These are phyloP conservation scores for Ustilago bromivora DNA, from an alignment of 1,284 basidiomycete genomes.

Conservation along the genomic window DNA sequence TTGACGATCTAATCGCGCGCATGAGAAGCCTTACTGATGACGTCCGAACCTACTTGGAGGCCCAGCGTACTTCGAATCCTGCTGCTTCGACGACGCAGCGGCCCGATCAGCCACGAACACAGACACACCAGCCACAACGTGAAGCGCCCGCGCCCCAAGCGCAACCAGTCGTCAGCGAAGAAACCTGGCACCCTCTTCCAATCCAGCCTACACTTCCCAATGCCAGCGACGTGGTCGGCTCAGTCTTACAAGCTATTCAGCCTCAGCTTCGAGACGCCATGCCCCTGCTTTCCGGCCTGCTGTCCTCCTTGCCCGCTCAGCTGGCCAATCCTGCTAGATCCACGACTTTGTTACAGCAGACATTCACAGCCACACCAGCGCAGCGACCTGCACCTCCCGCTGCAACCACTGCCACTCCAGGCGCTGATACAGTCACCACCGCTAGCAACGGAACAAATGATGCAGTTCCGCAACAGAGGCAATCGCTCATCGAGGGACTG, in stretches of 20 bases:
- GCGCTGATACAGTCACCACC: background rate
- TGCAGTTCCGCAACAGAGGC: constrained; percentile 5
- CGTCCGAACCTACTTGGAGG: too few relatives aligned
- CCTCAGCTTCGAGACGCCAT: constrained; percentile 15
- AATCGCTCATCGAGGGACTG: constrained; percentile 33
- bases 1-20: too few relatives aligned
- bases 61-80: too few relatives aligned
- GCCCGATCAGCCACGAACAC: too few relatives aligned
- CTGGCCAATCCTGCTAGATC: background rate
- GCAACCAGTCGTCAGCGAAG: too few relatives aligned
- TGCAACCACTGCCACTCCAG: background rate
- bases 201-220: background rate
- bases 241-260: constrained; percentile 18
- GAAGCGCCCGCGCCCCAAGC: too few relatives aligned
- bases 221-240: constrained; percentile 13
- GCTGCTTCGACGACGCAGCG: too few relatives aligned
- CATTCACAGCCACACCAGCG: background rate
- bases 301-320: constrained; percentile 7
- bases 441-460: too few relatives aligned
- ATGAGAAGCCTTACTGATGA: too few relatives aligned
- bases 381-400: background rate
- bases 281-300: constrained; percentile 2
- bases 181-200: background rate
- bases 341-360: too few relatives aligned
- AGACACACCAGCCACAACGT: too few relatives aligned